Conservation (phyloP, 2,329 filamentous ascomycete genomes). For the Scleromitrula shiraiana region DNA sequence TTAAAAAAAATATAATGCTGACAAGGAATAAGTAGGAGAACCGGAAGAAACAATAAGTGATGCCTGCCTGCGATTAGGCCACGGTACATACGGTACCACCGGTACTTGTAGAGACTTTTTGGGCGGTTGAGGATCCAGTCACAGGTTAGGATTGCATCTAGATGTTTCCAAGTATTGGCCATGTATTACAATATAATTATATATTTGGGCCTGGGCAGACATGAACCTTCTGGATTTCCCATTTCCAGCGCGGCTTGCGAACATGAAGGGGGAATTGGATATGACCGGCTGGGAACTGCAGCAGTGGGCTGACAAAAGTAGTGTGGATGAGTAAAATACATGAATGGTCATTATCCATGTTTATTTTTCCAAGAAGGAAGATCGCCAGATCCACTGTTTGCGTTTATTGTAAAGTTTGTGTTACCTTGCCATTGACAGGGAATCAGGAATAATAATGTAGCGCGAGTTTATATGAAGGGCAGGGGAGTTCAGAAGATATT, state of each 20-base stretch:
- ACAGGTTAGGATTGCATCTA: neutral
- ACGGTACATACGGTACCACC: slow-evolving; percentile 34
- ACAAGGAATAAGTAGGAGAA: slow-evolving; percentile 19
- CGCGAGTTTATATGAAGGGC: neutral
- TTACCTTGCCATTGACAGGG: neutral
- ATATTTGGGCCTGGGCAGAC: too few relatives aligned
- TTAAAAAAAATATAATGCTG: slow-evolving; percentile 22
- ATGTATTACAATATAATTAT: slow-evolving; percentile 7
- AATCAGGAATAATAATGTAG: neutral
- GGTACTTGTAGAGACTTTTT: slow-evolving; percentile 35
- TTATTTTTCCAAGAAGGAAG: slow-evolving; percentile 4
- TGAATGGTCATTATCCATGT: slow-evolving; percentile 2
- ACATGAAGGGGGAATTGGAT: neutral
- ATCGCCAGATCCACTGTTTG: slow-evolving; percentile 8
- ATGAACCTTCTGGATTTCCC: neutral
- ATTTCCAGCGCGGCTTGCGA: slow-evolving; percentile 12
- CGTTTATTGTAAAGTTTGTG: slow-evolving; percentile 3
- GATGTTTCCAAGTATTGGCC: neutral
- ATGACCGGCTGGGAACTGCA: neutral
- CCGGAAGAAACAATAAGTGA: slow-evolving; percentile 14
- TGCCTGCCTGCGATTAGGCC: slow-evolving; percentile 28
- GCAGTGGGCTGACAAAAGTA: slow-evolving; percentile 1
- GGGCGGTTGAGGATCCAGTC: slow-evolving; percentile 24
- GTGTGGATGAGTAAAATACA: neutral
- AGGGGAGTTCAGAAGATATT: too few relatives aligned